Evolutionary conservation across 805 yeast genomes (phyloP), one percentile per base, ranked within the genome.

Genomic region (Wickerhamiella occidentalis): DNA sequence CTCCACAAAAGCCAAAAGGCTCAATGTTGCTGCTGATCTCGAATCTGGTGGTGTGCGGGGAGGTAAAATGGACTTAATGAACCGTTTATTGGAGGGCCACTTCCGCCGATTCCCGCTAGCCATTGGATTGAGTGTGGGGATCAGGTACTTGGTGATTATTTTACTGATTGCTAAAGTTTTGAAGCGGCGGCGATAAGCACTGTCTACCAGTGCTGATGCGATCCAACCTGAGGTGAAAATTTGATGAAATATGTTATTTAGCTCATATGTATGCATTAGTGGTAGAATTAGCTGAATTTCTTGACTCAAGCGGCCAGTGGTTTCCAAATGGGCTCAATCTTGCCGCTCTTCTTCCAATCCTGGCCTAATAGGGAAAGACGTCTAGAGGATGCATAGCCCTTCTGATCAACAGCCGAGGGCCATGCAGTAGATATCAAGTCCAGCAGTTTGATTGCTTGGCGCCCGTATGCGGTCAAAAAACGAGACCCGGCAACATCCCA

Each of bases 401-500:
- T 68, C 8, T 73, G 78, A 1, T 69, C 67, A 3, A 76, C 77
- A 1, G 67, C 55, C n/a, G 60, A 51, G 0, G 85, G 73, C 79
- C 87, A 80, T 0, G 64, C 69, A 2, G 60, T 61, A 51, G 74
- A 71, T 5, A 77, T 60, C 9, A 75, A 54, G 6, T 54, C 56
- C 51, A 87, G 56, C 25, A 86, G 49, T 61, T 92, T 92, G 4
- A 41, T 49, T 2, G 77, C 92, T 66, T 90, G 97, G 3, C 54
- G 64, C 0, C 88, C 87, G 62, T 79, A 90, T 1, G 71, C 73
- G 8, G 60, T 59, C 6, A 72, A 48, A 50, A 90, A 76, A 38
- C 77, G 70, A 7, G 56, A 53, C 0, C 84, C 88, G 45, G 82
- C 72, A 4, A 87, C 78, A 55, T 92, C 97, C 95, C 96, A 86